Conservation (phyloP, 768 basidiomycete genomes). For the Termitomyces heimii region DNA sequence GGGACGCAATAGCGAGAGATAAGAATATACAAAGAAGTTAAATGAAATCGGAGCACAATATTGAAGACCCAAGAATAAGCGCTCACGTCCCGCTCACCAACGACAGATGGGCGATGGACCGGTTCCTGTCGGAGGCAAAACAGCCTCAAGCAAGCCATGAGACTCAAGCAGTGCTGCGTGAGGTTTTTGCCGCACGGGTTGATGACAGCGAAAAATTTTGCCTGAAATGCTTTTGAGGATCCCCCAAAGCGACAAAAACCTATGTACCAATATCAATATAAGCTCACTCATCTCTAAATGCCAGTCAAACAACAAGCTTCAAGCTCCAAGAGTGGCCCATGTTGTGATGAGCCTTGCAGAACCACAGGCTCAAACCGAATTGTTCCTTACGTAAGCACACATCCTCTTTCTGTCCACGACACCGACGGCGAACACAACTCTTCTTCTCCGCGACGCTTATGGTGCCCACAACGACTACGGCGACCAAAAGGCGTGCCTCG, state of each 20-base stretch:
- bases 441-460: constrained; percentile 13
- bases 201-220: neutral
- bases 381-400: constrained; percentile 14
- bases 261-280: neutral
- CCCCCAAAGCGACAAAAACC: neutral
- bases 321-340: too few relatives aligned
- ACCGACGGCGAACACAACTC: constrained; percentile 8
- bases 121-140: neutral
- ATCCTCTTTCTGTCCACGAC: constrained; percentile 10
- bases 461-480: constrained; percentile 27
- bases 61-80: neutral
- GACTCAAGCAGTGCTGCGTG: neutral
- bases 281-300: neutral
- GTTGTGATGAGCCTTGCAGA: neutral
- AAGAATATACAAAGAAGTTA: neutral
- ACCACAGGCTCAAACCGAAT: neutral
- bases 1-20: neutral
- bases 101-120: neutral
- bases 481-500: constrained; percentile 55
- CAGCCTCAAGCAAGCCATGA: too few relatives aligned
- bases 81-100: neutral
- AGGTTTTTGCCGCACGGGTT: too few relatives aligned
- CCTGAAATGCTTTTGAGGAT: neutral
- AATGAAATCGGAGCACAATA: neutral
- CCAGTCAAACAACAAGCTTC: too few relatives aligned